Evolutionary conservation across 441 rosid species (phyloP), one percentile per base, ranked within the genome.

Genomic region (Pelargonium myrrhifolium): DNA sequence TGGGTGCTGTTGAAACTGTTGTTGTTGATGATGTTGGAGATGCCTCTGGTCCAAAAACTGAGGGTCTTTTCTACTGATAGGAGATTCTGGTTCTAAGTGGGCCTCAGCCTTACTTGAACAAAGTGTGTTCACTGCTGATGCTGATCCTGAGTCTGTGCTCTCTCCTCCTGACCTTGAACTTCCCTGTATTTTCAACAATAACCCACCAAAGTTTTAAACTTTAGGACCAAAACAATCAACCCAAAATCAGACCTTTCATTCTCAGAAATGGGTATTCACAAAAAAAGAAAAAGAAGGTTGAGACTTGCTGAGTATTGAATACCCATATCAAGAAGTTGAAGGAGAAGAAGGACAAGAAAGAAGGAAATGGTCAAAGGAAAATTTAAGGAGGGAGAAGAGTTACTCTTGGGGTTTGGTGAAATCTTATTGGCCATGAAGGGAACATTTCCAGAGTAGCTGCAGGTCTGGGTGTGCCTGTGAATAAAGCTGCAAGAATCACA

Each of bases 371-470:
- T 85, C 90, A 82, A 51, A 56, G 61, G 39, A 35, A 35, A 35
- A 35, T 35, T 35, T 35, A 35, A 87, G 84, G 79, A 67, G 59
- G 53, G 67, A 77, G 80, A n/a, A n/a, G n/a, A 81, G 83, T 78
- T 79, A 89, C 88, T 86, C 85, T 83, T 72, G 87, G 92, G 78
- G 91, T 94, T 70, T 88, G 97, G 68, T 91, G 96, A 82, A 85
- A 85, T 86, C 96, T 94, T 68, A 94, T 88, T 85, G 99, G 98
- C 98, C 97, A 89, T 64, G 99, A 86, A 80, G 97, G 99, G 86
- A 92, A 94, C 94, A 92, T 92, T 80, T 94, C 99, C 88, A 92
- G 93, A 78, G 99, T 87, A 68, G 99, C 94, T 76, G 97, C 91
- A 75, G 96, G 92, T 74, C 88, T 86, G 75, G 86, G 87, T 79